Evolutionary conservation across 371 early-diverging fungal species (phyloP), one percentile per base, ranked within the genome.

Genomic region (Mortierella sp.): DNA sequence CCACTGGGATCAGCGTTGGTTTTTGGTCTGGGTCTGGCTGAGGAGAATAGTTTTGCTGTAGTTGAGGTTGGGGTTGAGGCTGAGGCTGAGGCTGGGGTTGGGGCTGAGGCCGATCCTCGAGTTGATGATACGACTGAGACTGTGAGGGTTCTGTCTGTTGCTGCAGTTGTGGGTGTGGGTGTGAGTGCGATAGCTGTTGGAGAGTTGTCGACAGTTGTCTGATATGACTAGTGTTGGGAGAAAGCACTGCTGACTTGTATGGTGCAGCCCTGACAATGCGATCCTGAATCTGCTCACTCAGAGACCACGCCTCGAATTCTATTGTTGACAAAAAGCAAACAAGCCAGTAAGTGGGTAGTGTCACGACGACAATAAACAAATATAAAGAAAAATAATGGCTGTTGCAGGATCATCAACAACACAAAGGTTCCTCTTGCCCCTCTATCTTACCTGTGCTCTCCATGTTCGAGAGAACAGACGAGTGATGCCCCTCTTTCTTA

Each of bases 291-390:
- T 83, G 79, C 16, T 82, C 82, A 8, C 51, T 74, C 41, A 85
- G 21, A 38, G 86, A 75, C 86, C 86, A 85, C 10, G 77, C 55
- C 70, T 85, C 86, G 51, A 82, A 85, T 68, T 85, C 86, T 82
- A 70, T n/a, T 10, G 49, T 32, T 24, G 46, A 29, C 11, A 71
- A 73, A n/a, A 43, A 71, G 29, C 24, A 10, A n/a, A 0, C 12
- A 18, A 29, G 32, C 27, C 32, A 29, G 56, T 2, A 44, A 24
- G 51, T 38, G 54, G 32, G 14, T 58, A n/a, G 16, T 32, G 44
- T 32, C 55, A 32, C 29, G 54, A 32, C 35, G 14, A 27, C 65
- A 65, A 38, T 6, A 65, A 65, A 60, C 12, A 60, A 38, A 3
- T 6, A 65, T 65, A 65, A 38, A 3, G 6, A 21, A 68, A 24